Base-by-base conservation (phyloP, 371 early-diverging fungal species). In the Apophysomyces sp. region DNA sequence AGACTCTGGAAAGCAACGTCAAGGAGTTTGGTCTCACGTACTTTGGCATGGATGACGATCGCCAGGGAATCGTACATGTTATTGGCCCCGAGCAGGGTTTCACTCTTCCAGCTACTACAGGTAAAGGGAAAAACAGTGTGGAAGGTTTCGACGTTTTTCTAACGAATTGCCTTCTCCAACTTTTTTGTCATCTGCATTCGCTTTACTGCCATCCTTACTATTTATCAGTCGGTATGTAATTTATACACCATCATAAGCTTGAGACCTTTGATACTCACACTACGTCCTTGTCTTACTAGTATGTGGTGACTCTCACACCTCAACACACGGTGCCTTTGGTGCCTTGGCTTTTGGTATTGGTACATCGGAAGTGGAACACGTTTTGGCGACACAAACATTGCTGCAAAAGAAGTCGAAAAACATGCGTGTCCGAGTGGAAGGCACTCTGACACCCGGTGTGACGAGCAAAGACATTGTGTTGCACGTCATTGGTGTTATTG, bases 71-170 rank as follows among this genome's bases (percentile, higher is more conserved):
- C 61, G 89, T 89, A 1, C 89, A 89, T 67, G 86, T 89, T 41
- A 86, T 89, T 65, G 89, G 89, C n/a, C 89, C 89, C 40, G 89
- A 89, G 62, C 89, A 89, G 70, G 89, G 87, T 18, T 89, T 89
- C 57, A 89, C 89, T 27, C 78, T 89, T 26, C 89, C 89, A 24
- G 89, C 80, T 30, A 85, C 87, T 1, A 89, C 89, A 28, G 80
- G 49, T 44, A 44, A 41, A n/a, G 6, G 4, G 7, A 41, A n/a
- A 44, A 44, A 21, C n/a, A 44, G 21, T 18, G 21, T 18, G 21
- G 11, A 21, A 34, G 1, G 13, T 11, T 1, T 2, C 8, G 34
- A 34, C n/a, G n/a, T n/a, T n/a, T n/a, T n/a, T 34, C 34, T 1
- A 34, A 32, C 8, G 34, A 34, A 34, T 11, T 34, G 34, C 18